Evolutionary conservation across 768 basidiomycete genomes (phyloP).

Genomic region (Kwoniella bestiolae): DNA sequence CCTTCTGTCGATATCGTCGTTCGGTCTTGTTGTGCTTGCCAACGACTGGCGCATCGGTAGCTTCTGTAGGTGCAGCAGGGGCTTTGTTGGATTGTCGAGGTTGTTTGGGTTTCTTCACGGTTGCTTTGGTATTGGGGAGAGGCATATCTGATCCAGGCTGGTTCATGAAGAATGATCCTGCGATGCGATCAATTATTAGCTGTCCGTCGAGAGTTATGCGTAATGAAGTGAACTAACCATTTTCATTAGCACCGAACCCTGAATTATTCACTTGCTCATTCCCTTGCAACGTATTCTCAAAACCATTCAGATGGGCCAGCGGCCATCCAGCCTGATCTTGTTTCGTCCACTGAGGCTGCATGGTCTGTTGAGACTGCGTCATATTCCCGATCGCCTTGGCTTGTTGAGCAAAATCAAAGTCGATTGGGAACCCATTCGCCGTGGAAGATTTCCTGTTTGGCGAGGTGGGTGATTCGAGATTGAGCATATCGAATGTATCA

Average conservation of each 20-base stretch:
- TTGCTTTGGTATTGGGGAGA: not conserved
- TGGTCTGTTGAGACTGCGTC: slow-evolving; percentile 1
- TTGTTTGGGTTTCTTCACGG: not conserved
- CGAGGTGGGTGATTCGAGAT: slow-evolving; percentile 17
- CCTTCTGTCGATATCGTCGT: slow-evolving; percentile 55
- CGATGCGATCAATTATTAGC: too few relatives aligned
- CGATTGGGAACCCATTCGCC: slow-evolving; percentile 3
- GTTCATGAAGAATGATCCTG: too few relatives aligned
- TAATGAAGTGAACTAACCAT: not conserved
- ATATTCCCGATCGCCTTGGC: slow-evolving; percentile 15
- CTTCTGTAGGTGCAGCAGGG: not conserved
- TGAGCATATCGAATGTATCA: slow-evolving; percentile 28
- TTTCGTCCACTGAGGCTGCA: not conserved
- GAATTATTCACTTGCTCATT: not conserved
- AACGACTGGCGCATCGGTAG: slow-evolving; percentile 21
- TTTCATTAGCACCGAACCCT: not conserved
- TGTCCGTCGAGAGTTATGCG: too few relatives aligned
- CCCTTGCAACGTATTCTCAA: not conserved
- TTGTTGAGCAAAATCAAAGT: slow-evolving; percentile 18
- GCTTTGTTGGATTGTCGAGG: slow-evolving; percentile 8
- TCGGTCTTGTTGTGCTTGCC: slow-evolving; percentile 58
- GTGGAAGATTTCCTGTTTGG: not conserved
- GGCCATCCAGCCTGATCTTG: not conserved
- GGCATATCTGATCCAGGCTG: not conserved
- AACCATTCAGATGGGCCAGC: not conserved